Base-by-base conservation (phyloP, 495 filamentous ascomycete species). In the Neurospora tetraspora region DNA sequence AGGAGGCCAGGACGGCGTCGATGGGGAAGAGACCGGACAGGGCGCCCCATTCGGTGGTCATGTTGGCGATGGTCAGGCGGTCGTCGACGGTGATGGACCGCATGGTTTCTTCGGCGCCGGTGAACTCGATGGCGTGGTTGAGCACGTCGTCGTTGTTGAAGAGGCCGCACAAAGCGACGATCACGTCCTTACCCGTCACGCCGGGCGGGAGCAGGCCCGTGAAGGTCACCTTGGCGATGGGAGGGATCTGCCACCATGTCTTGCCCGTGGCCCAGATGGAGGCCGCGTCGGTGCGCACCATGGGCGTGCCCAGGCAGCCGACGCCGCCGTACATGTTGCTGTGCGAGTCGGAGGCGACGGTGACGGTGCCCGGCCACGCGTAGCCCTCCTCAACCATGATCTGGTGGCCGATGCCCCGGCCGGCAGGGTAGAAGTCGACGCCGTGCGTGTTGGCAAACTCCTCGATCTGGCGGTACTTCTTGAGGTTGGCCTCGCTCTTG, bases 1-100 rank as follows among this genome's bases (percentile, higher is more conserved):
- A 98, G n/a, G 81, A 80, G 75, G 90, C 83, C 34, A 98, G 85
- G 1, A 89, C 85, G 1, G 76, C 72, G 77, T 99, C 94, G 72
- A 97, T 92, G 5, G 94, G 95, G 83, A 97, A 98, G 18, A 78
- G 61, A 20, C 91, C 92, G 37, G 87, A 87, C 12, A 97, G 83
- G 0, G 94, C 95, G 47, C 93, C 94, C 95, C 94, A 98, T 80
- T 99, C 96, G 1, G 92, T 96, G 0, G 94, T 92, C 96, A 98
- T 98, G 82, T 98, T 98, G 59, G 91, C 89, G 78, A 98, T 97
- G 0, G 93, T 89, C 34, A 98, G 80, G 14, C 94, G 86, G 79
- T 92, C 88, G 77, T 96, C 93, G 6, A 98, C 83, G 0, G 89
- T 82, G 38, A 98, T 80, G 77, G 89, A 95, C 18, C 80, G 69